Evolutionary conservation across 1,284 basidiomycete species (phyloP), one percentile per base, ranked within the genome.

Genomic region (Malassezia obtusa): DNA sequence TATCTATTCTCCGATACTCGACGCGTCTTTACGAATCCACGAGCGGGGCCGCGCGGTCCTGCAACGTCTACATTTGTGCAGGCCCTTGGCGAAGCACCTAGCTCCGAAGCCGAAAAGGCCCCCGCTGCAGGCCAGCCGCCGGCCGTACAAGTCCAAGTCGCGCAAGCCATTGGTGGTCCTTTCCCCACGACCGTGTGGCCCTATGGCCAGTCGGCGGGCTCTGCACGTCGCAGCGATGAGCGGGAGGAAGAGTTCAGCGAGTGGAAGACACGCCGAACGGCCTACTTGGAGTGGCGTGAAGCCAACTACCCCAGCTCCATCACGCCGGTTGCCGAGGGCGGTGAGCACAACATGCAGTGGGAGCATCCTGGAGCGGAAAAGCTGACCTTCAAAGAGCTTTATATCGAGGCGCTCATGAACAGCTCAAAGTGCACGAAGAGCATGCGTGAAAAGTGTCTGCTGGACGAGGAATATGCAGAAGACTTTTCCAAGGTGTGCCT

Each of bases 341-440:
- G 35, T 4, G 30, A 44, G 12, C 47, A 57, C 24, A 54, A 60
- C n/a, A 25, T 63, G 32, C 58, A 61, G 26, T 67, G 60, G 41
- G 59, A 63, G 12, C 48, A 62, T 17, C 57, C 65, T 4, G 70
- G 70, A 17, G 57, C 59, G 10, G 52, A 63, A 17, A 61, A 62
- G 48, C 63, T 72, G 35, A 82, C 82, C 48, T 91, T 92, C 72
- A 80, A 83, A 60, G 85, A 89, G 71, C 80, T 91, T 59, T 92
- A 90, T 75, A 80, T 88, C 58, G 83, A 85, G 67, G 81, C 85
- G 12, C 73, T 90, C 55, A 81, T 85, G 72, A 82, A 83, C 71
- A 87, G 85, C 25, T 80, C 78, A 61, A 86, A 85, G 76, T 89
- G 86, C 74, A 89, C 88, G 51, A 87, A 87, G 75, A 83, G 85